Base-by-base conservation (phyloP, 139 green algal genomes). In the Astrephomene gubernaculifera region DNA sequence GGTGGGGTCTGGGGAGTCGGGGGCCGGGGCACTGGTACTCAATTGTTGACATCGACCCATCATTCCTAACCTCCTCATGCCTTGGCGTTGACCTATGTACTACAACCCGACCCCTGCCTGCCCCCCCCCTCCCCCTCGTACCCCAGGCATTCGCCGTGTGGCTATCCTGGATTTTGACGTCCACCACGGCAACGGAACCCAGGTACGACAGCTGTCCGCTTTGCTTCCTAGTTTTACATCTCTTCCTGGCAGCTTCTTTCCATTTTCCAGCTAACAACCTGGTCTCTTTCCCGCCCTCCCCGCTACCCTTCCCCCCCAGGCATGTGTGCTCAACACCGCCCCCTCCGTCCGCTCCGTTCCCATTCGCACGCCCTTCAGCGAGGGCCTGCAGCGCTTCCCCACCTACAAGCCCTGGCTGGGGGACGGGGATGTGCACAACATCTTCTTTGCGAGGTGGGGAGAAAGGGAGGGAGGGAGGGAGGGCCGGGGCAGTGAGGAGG, bases 131-230 rank as follows among this genome's bases (percentile, higher is more conserved):
- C 49, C 49, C 49, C 49, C 49, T 19, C 53, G 1, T 33, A 14
- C 53, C 60, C 44, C 91, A 90, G 92, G 92, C 52, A 91, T 98
- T 35, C 79, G 86, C 65, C 90, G 91, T 1, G 95, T 98, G 49
- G 96, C 95, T 2, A 93, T 98, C 43, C 79, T 98, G 35, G 96
- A 99, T 85, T 99, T 98, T 92, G 96, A 98, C 86, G 96, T 98
- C 31, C 96, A 98, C 89, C 95, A 98, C 89, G 96, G 96, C 85
- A 99, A 99, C 90, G 96, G 96, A 79, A 99, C 96, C 9, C 89
- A 86, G 79, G 79, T 78, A 31, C 25, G 33, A n/a, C n/a, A n/a
- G n/a, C n/a, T n/a, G n/a, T n/a, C n/a, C n/a, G n/a, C n/a, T n/a
- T n/a, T n/a, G n/a, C n/a, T n/a, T n/a, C n/a, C n/a, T n/a, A n/a